Evolutionary conservation across 371 early-diverging fungal species (phyloP), one percentile per base, ranked within the genome.

Genomic region (Mortierella sp.): DNA sequence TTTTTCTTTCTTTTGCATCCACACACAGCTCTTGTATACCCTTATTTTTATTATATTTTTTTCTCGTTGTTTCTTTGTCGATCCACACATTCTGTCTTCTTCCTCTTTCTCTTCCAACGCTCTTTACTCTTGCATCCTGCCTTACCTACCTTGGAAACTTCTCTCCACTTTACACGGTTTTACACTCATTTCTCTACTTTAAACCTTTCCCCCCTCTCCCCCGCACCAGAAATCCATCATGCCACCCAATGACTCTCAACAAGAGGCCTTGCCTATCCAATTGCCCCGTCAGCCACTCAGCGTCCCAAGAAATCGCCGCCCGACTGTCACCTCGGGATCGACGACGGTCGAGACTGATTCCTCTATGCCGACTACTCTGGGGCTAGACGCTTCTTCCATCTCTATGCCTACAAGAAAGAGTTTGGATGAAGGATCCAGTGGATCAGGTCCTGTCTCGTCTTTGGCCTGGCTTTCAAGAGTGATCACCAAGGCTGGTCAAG

Each of bases 261-360:
- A 59, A 52, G 77, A 77, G 19, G 62, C 65, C 29, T 62, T 77
- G 53, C 77, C 77, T 7, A 72, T 72, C 60, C 72, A 68, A 26
- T 26, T 76, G 30, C 71, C 76, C 4, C 67, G 64, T 57, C 76
- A 77, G 56, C 68, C 77, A 37, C 23, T 68, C 28, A 46, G 52
- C 48, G 51, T 65, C 28, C 65, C 72, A 3, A 52, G 53, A n/a
- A 68, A 67, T n/a, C 77, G 77, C 11, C 75, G 70, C 26, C 45
- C 65, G 37, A 37, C 37, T 9, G 37, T 37, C 37, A 5, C 37
- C 5, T 37, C 9, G 5, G 37, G 5, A 3, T 37, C 37, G 9
- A 9, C 5, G 21, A 11, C 53, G 1, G 53, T 23, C 4, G 23
- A 23, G 16, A 19, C 53, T 1, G 21, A 21, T 26, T 7, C 21